Evolutionary conservation across 257 asterid species (phyloP).

Genomic region (Solanum bukasovii): DNA sequence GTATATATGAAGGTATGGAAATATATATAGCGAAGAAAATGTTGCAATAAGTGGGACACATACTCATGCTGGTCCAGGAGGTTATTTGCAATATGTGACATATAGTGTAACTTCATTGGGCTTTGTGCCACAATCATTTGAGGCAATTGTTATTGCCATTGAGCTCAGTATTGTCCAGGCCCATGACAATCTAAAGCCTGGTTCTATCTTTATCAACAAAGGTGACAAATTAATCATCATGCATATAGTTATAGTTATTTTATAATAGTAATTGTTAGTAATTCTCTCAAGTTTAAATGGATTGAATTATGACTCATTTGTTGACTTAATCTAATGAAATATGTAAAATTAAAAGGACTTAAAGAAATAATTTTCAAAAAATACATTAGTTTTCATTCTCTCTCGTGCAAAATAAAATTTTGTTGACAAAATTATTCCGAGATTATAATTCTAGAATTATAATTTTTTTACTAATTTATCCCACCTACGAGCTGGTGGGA

Average conservation of each 20-base stretch:
- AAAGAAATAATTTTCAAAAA: background rate
- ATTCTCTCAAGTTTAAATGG: background rate
- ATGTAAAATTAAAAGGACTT: background rate
- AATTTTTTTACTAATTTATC: background rate
- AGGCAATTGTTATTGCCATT: conserved; percentile 38
- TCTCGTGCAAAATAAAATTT: background rate
- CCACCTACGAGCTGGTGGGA: background rate
- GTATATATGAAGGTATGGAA: conserved; percentile 32
- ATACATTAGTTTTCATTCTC: background rate
- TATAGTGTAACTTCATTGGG: conserved; percentile 49
- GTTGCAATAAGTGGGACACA: conserved; percentile 62
- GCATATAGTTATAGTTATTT: background rate
- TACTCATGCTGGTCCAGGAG: conserved; percentile 69
- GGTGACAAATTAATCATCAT: conserved; percentile 13
- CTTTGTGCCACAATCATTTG: conserved; percentile 53
- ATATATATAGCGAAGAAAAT: conserved; percentile 39
- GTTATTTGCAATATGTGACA: conserved; percentile 48
- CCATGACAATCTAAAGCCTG: conserved; percentile 34
- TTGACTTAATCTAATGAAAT: background rate
- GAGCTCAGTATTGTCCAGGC: conserved; percentile 53
- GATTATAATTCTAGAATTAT: background rate
- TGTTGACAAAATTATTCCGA: background rate
- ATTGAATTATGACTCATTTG: background rate
- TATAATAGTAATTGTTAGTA: too few relatives aligned
- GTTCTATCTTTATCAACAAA: conserved; percentile 32